These are phyloP conservation scores for Backusella tuberculispora DNA, from an alignment of 192 early-diverging fungal genomes.

Conservation along the genomic window DNA sequence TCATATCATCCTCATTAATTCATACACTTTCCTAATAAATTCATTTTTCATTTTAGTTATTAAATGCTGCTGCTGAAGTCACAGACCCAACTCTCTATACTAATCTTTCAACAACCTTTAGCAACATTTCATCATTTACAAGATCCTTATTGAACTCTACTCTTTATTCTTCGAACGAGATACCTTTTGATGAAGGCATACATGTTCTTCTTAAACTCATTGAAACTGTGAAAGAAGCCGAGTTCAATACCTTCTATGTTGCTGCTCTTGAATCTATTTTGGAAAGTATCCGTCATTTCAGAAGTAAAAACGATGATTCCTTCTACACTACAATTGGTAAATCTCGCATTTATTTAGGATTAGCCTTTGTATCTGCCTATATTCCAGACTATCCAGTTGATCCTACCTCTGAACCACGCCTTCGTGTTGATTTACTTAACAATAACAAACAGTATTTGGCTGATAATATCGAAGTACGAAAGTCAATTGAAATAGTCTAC, in stretches of 20 bases:
- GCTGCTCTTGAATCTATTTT: conserved; percentile 23
- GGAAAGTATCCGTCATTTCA: conserved; percentile 21
- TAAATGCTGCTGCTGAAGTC: conserved; percentile 22
- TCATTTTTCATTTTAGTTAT: conserved; percentile 25
- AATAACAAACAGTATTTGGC: conserved; percentile 50
- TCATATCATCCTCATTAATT: neutral
- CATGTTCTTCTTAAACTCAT: neutral
- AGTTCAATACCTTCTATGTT: conserved; percentile 22
- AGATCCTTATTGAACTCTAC: conserved; percentile 10
- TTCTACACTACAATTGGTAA: conserved; percentile 50
- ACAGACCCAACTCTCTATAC: neutral
- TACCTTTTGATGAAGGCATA: conserved; percentile 3
- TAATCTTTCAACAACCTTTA: conserved; percentile 4
- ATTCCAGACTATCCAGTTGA: conserved; percentile 84
- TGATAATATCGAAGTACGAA: conserved; percentile 62
- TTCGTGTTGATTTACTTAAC: conserved; percentile 66
- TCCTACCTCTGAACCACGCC: conserved; percentile 75
- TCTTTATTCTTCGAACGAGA: conserved; percentile 16
- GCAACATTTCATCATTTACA: conserved; percentile 13
- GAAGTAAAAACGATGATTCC: neutral
- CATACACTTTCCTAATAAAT: neutral
- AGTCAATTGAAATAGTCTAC: conserved; percentile 58
- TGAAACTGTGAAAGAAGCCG: neutral
- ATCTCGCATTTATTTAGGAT: conserved; percentile 59
- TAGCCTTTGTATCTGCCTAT: conserved; percentile 69